Evolutionary conservation across 2,329 filamentous ascomycete species (phyloP), one percentile per base, ranked within the genome.

Genomic region (Pyricularia grisea): DNA sequence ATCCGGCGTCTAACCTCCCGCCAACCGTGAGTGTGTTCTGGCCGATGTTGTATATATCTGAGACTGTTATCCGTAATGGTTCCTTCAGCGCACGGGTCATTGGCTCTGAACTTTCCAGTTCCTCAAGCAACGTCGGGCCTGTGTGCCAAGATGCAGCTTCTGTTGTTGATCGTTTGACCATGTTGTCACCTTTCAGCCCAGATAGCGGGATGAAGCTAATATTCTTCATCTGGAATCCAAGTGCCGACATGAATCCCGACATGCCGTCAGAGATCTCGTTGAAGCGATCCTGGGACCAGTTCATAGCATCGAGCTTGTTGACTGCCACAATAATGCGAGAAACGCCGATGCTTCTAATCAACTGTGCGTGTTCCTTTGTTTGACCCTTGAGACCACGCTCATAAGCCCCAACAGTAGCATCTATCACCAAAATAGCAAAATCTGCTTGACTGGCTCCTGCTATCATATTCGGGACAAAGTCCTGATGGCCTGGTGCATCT

Each of bases 381-480:
- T 99, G 95, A 0, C 95, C 95, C 76, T 92, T 94, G 36, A 98
- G 82, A 0, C 95, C 96, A 3, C 93, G 93, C 77, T 99, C 95
- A 73, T 98, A 97, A 42, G 94, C 94, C 42, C 94, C 95, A 0
- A 88, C 92, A 70, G 91, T 90, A 4, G 94, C 91, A 77, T 99
- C 95, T 70, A 99, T 92, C 25, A 99, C 95, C 3, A 99, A 83
- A 0, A 99, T 91, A 0, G 94, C 95, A 78, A 98, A 95, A 77
- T 99, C 95, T 11, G 95, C 96, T 79, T 97, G 94, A 70, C 92
- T 95, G 3, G 94, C 93, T 17, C 95, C 95, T 2, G 94, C 94
- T 77, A 99, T 97, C 95, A 99, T 99, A 78, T 97, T 99, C 0
- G 95, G 95, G 25, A 99, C 93, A 76, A 98, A 99, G 77, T 99